These are phyloP conservation scores for Orbilia quercus DNA, from an alignment of 2,329 filamentous ascomycete genomes.

Conservation along the genomic window DNA sequence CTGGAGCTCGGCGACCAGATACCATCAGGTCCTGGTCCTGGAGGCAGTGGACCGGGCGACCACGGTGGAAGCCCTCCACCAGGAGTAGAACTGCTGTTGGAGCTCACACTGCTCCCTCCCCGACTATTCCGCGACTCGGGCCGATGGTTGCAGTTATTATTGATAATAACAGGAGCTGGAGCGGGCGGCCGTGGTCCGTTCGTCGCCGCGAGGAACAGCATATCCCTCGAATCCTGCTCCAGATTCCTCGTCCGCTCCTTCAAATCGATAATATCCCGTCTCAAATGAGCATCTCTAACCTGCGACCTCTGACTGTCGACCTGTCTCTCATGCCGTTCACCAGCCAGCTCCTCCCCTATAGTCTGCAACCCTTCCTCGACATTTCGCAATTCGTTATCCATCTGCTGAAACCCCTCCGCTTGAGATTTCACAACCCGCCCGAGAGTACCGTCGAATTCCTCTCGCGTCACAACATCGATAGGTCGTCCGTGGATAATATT, in stretches of 20 bases:
- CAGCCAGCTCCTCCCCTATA: not conserved
- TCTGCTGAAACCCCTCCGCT: conserved; percentile 8
- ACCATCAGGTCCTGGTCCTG: conserved; percentile 13
- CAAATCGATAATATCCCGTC: conserved; percentile 19
- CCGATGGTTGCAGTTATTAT: conserved; percentile 31
- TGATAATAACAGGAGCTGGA: conserved; percentile 16
- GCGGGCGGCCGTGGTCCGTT: not conserved
- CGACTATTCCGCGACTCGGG: conserved; percentile 1
- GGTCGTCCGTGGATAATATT: not conserved
- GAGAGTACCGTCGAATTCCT: conserved; percentile 11
- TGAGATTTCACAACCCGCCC: conserved; percentile 5
- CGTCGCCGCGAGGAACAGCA: conserved; percentile 12
- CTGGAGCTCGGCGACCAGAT: not conserved
- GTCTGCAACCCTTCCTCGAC: no score
- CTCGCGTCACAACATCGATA: conserved; percentile 13
- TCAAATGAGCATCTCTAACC: conserved; percentile 14
- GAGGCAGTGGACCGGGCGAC: conserved; percentile 9
- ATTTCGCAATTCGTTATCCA: conserved; percentile 7
- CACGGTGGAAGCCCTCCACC: not conserved
- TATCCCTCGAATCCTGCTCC: conserved; percentile 32
- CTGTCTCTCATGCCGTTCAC: conserved; percentile 3
- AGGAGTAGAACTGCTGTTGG: not conserved
- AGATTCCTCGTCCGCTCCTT: conserved; percentile 26
- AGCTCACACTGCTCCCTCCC: not conserved
- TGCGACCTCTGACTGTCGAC: not conserved